Conservation (phyloP, 176 grass and related monocot genomes). For the Triticum monococcum region DNA sequence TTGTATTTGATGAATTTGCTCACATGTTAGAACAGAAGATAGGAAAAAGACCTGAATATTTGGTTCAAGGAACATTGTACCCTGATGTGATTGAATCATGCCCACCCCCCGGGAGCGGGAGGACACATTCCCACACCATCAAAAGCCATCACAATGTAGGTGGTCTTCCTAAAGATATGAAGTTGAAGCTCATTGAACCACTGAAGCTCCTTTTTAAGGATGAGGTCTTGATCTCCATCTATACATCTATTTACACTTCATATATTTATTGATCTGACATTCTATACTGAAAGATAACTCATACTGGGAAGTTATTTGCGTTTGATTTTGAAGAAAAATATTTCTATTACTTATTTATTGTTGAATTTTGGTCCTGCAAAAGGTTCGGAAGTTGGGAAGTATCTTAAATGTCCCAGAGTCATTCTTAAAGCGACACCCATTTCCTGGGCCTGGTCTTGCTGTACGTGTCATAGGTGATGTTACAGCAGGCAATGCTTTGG, state of each 20-base stretch:
- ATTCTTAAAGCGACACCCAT: slow-evolving; percentile 90
- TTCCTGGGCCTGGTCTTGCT: slow-evolving; percentile 89
- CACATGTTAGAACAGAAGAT: slow-evolving; percentile 53
- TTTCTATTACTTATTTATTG: background rate
- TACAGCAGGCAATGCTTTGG: slow-evolving; percentile 78
- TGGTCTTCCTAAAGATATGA: slow-evolving; percentile 84
- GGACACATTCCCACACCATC: slow-evolving; percentile 80
- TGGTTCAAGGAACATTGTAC: slow-evolving; percentile 89
- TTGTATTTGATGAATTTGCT: slow-evolving; percentile 84
- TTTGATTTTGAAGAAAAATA: background rate
- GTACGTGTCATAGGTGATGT: slow-evolving; percentile 88
- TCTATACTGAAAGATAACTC: background rate
- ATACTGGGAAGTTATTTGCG: background rate
- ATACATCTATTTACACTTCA: background rate
- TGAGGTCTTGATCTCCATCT: slow-evolving; percentile 42
- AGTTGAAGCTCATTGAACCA: slow-evolving; percentile 83
- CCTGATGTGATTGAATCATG: slow-evolving; percentile 95
- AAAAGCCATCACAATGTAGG: slow-evolving; percentile 96
- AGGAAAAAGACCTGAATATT: slow-evolving; percentile 57
- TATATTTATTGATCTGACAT: background rate
- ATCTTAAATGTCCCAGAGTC: slow-evolving; percentile 81
- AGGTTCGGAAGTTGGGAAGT: slow-evolving; percentile 75
- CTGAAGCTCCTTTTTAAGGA: slow-evolving; percentile 84
- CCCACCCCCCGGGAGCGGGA: slow-evolving; percentile 72
- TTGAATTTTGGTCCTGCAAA: background rate